Percentiles rank a stretch among this genome's conserved stretches.
phyloP scores from a whole-genome alignment of 805 yeast genomes.

The Kodamaea restingae region DNA sequence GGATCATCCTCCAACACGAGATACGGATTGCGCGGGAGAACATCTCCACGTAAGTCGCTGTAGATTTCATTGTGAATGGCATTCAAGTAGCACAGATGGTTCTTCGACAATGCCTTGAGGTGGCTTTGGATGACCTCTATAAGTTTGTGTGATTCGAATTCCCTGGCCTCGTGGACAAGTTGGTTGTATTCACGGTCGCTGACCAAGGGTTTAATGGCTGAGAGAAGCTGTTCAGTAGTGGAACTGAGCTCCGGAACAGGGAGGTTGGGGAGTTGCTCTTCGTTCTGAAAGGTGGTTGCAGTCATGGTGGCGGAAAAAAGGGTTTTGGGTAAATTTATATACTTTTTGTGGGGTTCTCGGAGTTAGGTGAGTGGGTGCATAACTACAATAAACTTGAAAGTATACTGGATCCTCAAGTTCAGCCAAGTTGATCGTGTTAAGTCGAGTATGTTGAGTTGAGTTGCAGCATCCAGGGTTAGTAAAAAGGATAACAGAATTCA shows the following conservation, averaged over 20 bases:
- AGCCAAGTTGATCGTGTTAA: no score
- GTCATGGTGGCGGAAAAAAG: conserved; percentile 5
- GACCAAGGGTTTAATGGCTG: conserved; percentile 58
- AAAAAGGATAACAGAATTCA: no score
- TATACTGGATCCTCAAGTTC: no score
- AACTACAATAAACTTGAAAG: no score
- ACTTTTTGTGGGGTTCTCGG: conserved; percentile 3
- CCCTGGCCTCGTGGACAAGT: conserved; percentile 40
- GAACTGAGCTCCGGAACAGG: conserved; percentile 57
- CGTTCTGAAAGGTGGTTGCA: conserved; percentile 35
- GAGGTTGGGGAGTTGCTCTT: conserved; percentile 46
- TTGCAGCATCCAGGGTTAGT: no score
- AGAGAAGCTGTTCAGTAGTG: conserved; percentile 50
- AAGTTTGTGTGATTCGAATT: conserved; percentile 41
- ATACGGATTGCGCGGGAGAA: conserved; percentile 75
- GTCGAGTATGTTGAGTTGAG: no score
- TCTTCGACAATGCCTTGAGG: conserved; percentile 42
- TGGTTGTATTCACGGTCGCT: conserved; percentile 47
- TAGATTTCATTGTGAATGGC: conserved; percentile 50
- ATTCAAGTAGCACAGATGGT: conserved; percentile 50
- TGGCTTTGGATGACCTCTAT: conserved; percentile 51
- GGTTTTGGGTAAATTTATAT: neutral
- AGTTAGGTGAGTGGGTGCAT: no score
- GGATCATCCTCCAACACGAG: conserved; percentile 74
- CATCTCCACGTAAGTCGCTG: conserved; percentile 61